These are phyloP conservation scores for Naganishia albida DNA, from an alignment of 1,284 basidiomycete species.

Conservation along the genomic window DNA sequence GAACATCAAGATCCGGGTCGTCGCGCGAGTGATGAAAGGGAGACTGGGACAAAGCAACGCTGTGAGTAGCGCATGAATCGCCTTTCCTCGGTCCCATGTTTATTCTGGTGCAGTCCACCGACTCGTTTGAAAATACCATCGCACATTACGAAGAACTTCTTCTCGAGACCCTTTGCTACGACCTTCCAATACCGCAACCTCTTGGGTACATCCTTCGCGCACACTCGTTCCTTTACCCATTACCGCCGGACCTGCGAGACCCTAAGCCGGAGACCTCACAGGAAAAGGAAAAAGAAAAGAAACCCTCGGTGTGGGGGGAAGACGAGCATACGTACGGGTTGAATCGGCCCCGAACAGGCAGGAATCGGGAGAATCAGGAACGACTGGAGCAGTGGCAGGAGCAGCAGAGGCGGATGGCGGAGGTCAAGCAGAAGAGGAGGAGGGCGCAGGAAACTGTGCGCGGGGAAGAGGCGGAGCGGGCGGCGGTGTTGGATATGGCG, in stretches of 20 bases:
- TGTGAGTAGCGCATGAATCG: constrained; percentile 58
- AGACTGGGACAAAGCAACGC: constrained; percentile 35
- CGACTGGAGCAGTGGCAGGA: constrained; percentile 14
- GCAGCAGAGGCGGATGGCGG: neutral
- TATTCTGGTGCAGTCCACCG: constrained; percentile 20
- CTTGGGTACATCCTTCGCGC: constrained; percentile 72
- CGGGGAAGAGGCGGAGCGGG: constrained; percentile 2
- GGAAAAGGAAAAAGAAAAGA: constrained; percentile 18
- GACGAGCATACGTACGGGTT: neutral
- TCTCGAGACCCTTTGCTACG: constrained; percentile 82
- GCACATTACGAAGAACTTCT: constrained; percentile 75
- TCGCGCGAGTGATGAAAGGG: constrained; percentile 30
- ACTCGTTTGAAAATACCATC: constrained; percentile 66
- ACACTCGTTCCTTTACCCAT: constrained; percentile 49
- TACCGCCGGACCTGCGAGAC: neutral
- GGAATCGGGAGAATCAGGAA: neutral
- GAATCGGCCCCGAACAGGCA: neutral
- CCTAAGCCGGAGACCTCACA: neutral
- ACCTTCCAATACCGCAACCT: constrained; percentile 76
- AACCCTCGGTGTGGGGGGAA: constrained; percentile 17
- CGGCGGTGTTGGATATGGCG: constrained; percentile 25
- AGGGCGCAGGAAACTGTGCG: constrained; percentile 7
- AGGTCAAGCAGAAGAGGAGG: constrained; percentile 1
- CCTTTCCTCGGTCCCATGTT: neutral
- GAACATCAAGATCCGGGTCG: constrained; percentile 38